Conservation (phyloP, 257 asterid genomes). For the Solanum ahanhuiri region DNA sequence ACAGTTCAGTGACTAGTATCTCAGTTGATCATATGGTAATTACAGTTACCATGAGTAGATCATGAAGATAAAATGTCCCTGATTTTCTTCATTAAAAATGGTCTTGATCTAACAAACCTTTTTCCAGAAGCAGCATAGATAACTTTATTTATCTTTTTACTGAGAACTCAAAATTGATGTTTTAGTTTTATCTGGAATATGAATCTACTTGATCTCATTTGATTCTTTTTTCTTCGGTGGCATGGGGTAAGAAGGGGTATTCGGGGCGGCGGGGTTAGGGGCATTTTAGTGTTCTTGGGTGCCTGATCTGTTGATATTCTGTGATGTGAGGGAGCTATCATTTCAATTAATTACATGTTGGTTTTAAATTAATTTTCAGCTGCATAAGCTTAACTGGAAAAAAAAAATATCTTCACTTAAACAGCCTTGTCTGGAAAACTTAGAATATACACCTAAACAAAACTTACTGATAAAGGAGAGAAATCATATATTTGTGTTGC, state of each 20-base stretch:
- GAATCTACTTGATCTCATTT: neutral
- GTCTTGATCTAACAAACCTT: neutral
- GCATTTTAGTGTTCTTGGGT: neutral
- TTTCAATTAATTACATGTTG: neutral
- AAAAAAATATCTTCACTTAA: neutral
- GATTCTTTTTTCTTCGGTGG: neutral
- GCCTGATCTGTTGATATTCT: neutral
- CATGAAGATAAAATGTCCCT: neutral
- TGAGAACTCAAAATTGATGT: neutral
- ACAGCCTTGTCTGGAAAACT: neutral
- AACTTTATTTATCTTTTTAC: neutral
- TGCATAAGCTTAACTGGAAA: neutral
- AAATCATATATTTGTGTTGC: neutral
- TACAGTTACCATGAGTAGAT: neutral
- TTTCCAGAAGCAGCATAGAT: neutral
- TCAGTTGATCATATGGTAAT: neutral
- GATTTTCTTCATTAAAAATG: neutral
- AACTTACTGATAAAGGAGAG: neutral
- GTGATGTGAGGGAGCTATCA: neutral
- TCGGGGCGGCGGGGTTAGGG: neutral
- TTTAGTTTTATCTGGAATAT: neutral
- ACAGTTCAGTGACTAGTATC: neutral
- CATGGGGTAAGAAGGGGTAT: neutral
- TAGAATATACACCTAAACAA: neutral
- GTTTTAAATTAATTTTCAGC: neutral